Conservation (phyloP, 2,329 filamentous ascomycete species). For the Apiospora koreana region DNA sequence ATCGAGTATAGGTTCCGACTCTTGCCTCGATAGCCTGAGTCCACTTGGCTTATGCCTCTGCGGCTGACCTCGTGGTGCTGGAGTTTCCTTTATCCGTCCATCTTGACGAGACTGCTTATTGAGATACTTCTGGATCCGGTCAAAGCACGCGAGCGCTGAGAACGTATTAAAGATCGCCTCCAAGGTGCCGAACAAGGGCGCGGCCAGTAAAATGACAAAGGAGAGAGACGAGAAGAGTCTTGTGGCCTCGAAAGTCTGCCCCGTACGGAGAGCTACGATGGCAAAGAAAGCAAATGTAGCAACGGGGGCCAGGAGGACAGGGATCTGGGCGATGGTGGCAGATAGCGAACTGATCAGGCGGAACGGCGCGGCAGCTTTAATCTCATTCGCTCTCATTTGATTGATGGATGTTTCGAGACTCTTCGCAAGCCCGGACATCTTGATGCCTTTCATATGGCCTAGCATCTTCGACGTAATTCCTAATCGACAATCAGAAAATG, state of each 20-base stretch:
- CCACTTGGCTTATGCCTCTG: background rate
- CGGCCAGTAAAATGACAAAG: constrained; percentile 35
- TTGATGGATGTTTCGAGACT: constrained; percentile 19
- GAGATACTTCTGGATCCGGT: constrained; percentile 37
- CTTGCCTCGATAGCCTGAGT: background rate
- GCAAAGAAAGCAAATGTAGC: constrained; percentile 35
- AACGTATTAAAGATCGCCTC: constrained; percentile 36
- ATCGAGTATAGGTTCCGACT: background rate
- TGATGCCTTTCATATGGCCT: constrained; percentile 38
- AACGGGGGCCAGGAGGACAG: constrained; percentile 35
- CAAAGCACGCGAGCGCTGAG: constrained; percentile 38
- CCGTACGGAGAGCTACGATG: constrained; percentile 18
- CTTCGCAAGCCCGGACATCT: constrained; percentile 34
- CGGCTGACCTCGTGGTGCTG: background rate
- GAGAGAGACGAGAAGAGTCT: constrained; percentile 40
- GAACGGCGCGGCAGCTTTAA: constrained; percentile 33
- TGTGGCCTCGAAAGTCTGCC: constrained; percentile 31
- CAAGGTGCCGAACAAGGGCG: constrained; percentile 39
- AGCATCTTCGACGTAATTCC: constrained; percentile 27
- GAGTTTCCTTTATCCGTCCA: background rate
- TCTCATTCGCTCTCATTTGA: constrained; percentile 30
- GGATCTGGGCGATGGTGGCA: constrained; percentile 36
- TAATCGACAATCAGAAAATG: background rate
- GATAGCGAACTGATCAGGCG: constrained; percentile 35
- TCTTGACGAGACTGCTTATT: constrained; percentile 22